Evolutionary conservation across 164 flowering plant genomes (phyloP).

Genomic region (Sedum album): DNA sequence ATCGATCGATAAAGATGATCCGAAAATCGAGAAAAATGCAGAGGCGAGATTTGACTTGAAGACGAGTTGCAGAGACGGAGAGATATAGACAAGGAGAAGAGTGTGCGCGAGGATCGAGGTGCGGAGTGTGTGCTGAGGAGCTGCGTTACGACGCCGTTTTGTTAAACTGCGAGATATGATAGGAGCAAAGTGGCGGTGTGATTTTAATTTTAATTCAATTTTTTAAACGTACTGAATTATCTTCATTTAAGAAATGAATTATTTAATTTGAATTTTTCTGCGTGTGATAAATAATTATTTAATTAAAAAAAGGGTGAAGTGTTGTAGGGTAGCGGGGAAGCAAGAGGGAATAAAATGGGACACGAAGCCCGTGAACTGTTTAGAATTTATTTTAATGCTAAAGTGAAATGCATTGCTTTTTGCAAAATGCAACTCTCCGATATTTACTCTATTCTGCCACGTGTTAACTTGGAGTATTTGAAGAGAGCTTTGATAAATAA

Average conservation of each 20-base stretch:
- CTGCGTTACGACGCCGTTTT: background rate
- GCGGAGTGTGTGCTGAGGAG: background rate
- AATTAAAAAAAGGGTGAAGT: background rate
- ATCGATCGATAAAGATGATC: background rate
- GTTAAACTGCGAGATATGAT: background rate
- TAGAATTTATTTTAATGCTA: background rate
- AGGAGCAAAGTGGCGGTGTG: slow-evolving; percentile 8
- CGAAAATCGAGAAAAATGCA: background rate
- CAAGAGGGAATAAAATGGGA: background rate
- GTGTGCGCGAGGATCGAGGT: slow-evolving; percentile 9
- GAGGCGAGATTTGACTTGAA: background rate
- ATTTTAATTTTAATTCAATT: too few relatives aligned
- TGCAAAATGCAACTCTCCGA: background rate
- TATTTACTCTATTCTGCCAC: background rate
- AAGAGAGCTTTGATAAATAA: too few relatives aligned
- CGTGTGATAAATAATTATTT: background rate
- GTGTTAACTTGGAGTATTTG: background rate
- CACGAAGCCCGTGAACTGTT: background rate
- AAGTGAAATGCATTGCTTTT: background rate
- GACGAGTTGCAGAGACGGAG: background rate
- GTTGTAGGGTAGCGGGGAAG: slow-evolving; percentile 6
- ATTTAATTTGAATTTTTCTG: background rate
- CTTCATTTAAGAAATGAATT: too few relatives aligned
- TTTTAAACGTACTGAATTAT: too few relatives aligned
- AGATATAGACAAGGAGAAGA: background rate